Conservation (phyloP, 148 eudicot genomes). For the Polygonum maritimum region DNA sequence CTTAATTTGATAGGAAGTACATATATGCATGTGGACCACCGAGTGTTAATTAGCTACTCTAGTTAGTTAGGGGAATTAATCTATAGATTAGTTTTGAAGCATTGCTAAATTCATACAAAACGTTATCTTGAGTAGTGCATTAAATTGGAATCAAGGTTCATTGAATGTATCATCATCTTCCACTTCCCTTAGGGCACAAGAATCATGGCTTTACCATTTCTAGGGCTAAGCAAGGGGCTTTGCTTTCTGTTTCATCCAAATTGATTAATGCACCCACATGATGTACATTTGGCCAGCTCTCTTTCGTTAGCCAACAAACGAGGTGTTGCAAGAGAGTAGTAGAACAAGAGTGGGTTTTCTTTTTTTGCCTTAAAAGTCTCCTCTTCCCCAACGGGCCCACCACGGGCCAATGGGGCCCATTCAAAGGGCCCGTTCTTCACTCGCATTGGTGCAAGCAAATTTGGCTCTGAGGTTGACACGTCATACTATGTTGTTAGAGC, state of each 20-base stretch:
- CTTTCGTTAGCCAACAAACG: not conserved
- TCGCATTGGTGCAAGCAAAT: not conserved
- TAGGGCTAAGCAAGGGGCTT: not conserved
- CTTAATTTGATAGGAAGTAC: not conserved
- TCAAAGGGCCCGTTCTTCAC: not conserved
- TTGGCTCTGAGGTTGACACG: not conserved
- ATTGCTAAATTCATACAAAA: not conserved
- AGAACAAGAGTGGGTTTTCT: not conserved
- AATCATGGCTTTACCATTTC: conserved; percentile 5
- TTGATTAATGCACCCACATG: conserved; percentile 13
- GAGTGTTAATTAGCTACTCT: not conserved
- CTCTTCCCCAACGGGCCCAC: conserved; percentile 1
- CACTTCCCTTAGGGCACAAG: conserved; percentile 9
- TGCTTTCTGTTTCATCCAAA: conserved; percentile 6
- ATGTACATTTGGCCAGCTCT: not conserved
- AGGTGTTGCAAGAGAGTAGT: too few relatives aligned
- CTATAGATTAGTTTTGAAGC: not conserved
- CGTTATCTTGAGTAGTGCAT: not conserved
- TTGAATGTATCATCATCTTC: not conserved
- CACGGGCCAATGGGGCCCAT: not conserved
- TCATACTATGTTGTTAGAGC: not conserved
- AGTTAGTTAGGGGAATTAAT: not conserved
- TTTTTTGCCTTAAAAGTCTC: conserved; percentile 11
- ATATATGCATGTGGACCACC: not conserved
- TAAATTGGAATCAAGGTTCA: not conserved